Evolutionary conservation across 1,139 yeast species (phyloP).

Genomic region (Zygosaccharomyces pseudobailii): DNA sequence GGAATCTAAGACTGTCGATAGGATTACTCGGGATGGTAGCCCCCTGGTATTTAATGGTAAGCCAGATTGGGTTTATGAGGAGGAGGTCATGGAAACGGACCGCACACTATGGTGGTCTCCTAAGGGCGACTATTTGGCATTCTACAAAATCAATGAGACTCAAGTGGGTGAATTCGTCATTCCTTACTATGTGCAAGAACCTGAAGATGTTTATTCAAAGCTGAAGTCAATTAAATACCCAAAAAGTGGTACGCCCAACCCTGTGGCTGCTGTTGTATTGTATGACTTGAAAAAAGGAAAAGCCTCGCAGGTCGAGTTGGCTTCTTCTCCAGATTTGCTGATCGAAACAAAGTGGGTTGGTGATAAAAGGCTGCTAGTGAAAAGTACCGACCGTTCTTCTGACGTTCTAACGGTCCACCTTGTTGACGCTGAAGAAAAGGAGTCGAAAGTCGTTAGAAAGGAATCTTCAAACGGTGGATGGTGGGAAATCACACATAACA

Average conservation of each 20-base stretch:
- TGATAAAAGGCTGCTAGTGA: constrained; percentile 49
- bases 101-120: constrained; percentile 89
- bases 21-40: constrained; percentile 55
- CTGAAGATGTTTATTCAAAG: constrained; percentile 60
- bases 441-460: constrained; percentile 40
- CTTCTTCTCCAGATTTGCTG: constrained; percentile 37
- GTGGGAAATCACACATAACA: constrained; percentile 81
- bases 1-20: constrained; percentile 31
- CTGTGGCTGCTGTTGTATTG: constrained; percentile 49
- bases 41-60: constrained; percentile 76
- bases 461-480: constrained; percentile 49
- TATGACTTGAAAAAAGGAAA: constrained; percentile 33
- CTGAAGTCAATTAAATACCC: constrained; percentile 70
- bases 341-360: constrained; percentile 80
- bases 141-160: constrained; percentile 67
- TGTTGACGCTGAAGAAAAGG: constrained; percentile 40
- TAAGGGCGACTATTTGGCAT: constrained; percentile 60
- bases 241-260: constrained; percentile 80
- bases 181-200: constrained; percentile 60
- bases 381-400: constrained; percentile 71
- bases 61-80: constrained; percentile 98
- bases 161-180: constrained; percentile 65
- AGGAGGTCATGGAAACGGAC: constrained; percentile 71
- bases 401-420: constrained; percentile 55
- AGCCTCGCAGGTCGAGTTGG: constrained; percentile 46